These are phyloP conservation scores for Juglanconis sp. DNA, from an alignment of 2,329 filamentous ascomycete species.

Conservation along the genomic window DNA sequence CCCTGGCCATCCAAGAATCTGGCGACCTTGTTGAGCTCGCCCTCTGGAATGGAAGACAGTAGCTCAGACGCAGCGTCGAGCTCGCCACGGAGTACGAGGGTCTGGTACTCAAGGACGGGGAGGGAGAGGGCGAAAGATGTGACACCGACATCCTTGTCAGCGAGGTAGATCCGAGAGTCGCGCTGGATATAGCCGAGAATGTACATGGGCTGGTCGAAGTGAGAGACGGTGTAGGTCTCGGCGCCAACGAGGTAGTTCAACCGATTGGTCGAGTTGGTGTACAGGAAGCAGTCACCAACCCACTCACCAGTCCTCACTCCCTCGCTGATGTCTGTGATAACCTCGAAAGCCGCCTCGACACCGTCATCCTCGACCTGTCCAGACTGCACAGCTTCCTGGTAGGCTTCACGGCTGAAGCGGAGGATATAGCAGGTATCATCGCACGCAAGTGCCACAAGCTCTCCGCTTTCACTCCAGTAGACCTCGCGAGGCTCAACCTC, in stretches of 20 bases:
- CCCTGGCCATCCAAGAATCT: conserved; percentile 96
- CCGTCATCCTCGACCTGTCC: conserved; percentile 86
- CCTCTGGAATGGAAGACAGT: conserved; percentile 77
- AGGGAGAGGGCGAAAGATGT: conserved; percentile 89
- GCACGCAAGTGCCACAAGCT: conserved; percentile 87
- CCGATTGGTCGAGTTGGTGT: conserved; percentile 94
- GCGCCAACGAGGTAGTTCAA: conserved; percentile 97
- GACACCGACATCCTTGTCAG: conserved; percentile 91
- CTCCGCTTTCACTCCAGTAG: conserved; percentile 97
- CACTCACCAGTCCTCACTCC: conserved; percentile 92
- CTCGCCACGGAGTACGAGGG: conserved; percentile 87
- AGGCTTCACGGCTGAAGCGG: conserved; percentile 85
- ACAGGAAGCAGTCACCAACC: conserved; percentile 99
- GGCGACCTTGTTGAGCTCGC: conserved; percentile 97
- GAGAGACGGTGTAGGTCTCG: conserved; percentile 94
- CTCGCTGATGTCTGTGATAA: conserved; percentile 93
- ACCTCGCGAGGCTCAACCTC: conserved; percentile 75
- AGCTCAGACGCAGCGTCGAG: conserved; percentile 88
- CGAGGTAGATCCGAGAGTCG: conserved; percentile 91
- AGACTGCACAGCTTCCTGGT: conserved; percentile 75
- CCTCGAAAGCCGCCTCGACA: conserved; percentile 92
- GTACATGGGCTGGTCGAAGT: conserved; percentile 95
- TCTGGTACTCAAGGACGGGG: conserved; percentile 94
- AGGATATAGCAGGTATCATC: conserved; percentile 88
- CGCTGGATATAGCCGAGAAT: conserved; percentile 91